Conservation (phyloP, 2,329 filamentous ascomycete species). For the Cyphellophora attinorum region DNA sequence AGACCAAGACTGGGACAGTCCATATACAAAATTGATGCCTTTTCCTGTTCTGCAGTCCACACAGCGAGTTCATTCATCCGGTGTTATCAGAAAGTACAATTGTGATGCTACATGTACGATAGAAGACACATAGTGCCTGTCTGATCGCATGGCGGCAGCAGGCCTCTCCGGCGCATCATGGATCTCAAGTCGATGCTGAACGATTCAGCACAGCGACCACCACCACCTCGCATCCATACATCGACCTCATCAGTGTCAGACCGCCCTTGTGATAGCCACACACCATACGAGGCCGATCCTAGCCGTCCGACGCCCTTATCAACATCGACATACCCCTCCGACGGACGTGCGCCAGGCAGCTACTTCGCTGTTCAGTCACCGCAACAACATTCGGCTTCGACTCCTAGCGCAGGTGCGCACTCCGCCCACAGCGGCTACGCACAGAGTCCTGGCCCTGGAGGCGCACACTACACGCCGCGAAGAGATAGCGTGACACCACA, state of each 20-base stretch:
- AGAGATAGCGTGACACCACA: slow-evolving; percentile 11
- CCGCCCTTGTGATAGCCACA: neutral
- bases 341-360: neutral
- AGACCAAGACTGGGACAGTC: too few relatives aligned
- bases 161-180: slow-evolving; percentile 9
- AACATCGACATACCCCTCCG: neutral
- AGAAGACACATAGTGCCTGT: too few relatives aligned
- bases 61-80: too few relatives aligned
- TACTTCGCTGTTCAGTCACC: slow-evolving; percentile 18
- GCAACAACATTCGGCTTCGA: slow-evolving; percentile 15
- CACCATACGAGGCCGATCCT: slow-evolving; percentile 12
- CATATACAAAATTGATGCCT: too few relatives aligned
- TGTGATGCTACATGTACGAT: too few relatives aligned
- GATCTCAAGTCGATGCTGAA: slow-evolving; percentile 21
- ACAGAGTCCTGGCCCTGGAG: slow-evolving; percentile 17
- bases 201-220: slow-evolving; percentile 13
- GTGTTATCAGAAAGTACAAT: too few relatives aligned
- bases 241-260: slow-evolving; percentile 9
- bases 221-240: slow-evolving; percentile 17
- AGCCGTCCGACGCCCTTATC: slow-evolving; percentile 3
- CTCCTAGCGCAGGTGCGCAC: slow-evolving; percentile 12
- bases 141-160: neutral
- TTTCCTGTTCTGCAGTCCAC: too few relatives aligned
- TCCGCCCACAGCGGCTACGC: slow-evolving; percentile 8
- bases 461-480: slow-evolving; percentile 12